These are phyloP conservation scores for Fusarium domesticum DNA, from an alignment of 2,329 filamentous ascomycete genomes.

Conservation along the genomic window DNA sequence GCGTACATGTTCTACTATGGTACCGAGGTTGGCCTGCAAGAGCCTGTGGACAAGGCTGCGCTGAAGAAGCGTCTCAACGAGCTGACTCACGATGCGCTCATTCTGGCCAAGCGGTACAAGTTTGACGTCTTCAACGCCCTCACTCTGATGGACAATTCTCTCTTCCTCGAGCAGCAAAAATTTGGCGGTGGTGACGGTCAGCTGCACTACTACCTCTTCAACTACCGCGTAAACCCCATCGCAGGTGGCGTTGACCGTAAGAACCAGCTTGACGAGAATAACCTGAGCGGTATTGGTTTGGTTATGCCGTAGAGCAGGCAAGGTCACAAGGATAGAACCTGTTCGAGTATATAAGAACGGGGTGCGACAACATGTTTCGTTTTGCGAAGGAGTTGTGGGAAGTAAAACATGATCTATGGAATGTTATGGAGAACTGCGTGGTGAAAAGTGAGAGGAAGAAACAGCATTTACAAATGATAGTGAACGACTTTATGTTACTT, in stretches of 20 bases:
- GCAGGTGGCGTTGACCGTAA: slow-evolving; percentile 77
- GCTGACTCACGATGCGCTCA: slow-evolving; percentile 79
- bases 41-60: slow-evolving; percentile 51
- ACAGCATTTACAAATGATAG: too few species aligned
- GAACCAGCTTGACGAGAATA: slow-evolving; percentile 73
- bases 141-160: slow-evolving; percentile 86
- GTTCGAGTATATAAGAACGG: too few species aligned
- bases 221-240: slow-evolving; percentile 87
- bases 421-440: too few species aligned
- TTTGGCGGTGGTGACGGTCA: slow-evolving; percentile 94
- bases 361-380: too few species aligned
- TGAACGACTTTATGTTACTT: background rate
- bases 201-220: slow-evolving; percentile 96
- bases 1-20: slow-evolving; percentile 99
- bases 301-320: slow-evolving; percentile 66
- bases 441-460: too few species aligned
- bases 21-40: slow-evolving; percentile 69
- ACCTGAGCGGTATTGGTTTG: slow-evolving; percentile 82
- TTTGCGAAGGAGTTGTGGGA: background rate
- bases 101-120: slow-evolving; percentile 76
- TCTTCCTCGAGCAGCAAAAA: slow-evolving; percentile 91
- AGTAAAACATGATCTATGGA: too few species aligned
- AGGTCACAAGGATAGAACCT: background rate
- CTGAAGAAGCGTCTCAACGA: slow-evolving; percentile 78
- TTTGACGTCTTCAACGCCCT: slow-evolving; percentile 98